Percentiles rank a stretch among this genome's conserved stretches.
Evolutionary conservation across 495 filamentous ascomycete genomes (phyloP).

Genomic region (Aspergillus incahuasiensis): DNA sequence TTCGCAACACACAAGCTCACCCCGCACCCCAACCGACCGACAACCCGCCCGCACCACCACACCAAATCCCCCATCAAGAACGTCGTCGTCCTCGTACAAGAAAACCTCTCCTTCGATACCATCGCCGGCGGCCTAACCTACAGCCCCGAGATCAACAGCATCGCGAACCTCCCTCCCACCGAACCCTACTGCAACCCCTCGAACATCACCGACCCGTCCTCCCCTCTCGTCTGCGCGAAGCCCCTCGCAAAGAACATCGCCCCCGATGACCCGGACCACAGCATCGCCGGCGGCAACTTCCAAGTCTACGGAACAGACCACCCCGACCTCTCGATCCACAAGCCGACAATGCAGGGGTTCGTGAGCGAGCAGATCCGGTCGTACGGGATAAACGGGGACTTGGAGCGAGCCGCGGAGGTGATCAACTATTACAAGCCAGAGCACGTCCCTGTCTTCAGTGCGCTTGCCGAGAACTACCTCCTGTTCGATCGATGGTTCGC

Average conservation of each 20-base stretch:
- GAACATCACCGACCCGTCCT: conserved; percentile 31
- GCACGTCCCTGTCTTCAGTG: conserved; percentile 40
- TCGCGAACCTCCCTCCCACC: conserved; percentile 22
- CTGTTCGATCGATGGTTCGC: conserved; percentile 49
- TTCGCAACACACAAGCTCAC: not conserved
- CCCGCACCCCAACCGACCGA: not conserved
- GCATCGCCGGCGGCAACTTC: conserved; percentile 45
- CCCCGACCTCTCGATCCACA: conserved; percentile 20
- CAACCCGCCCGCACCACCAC: not conserved
- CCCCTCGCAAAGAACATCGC: conserved; percentile 31
- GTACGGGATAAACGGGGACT: conserved; percentile 27
- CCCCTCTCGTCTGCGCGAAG: conserved; percentile 33
- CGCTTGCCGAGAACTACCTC: conserved; percentile 46
- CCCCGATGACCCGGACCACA: conserved; percentile 46
- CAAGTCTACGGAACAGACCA: conserved; percentile 44
- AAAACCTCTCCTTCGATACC: conserved; percentile 44
- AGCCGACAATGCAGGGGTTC: conserved; percentile 35
- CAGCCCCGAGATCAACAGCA: conserved; percentile 29
- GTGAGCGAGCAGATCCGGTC: conserved; percentile 41
- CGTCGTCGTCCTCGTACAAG: conserved; percentile 41
- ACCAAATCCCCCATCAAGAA: conserved; percentile 35
- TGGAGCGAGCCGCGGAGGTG: conserved; percentile 37
- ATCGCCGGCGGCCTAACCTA: conserved; percentile 39
- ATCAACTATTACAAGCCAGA: conserved; percentile 48
- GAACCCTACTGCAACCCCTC: conserved; percentile 35